Percentiles rank a stretch among this genome's conserved stretches.
Evolutionary conservation across 345 rosid genomes (phyloP).

Genomic region (Ceriops zippeliana): DNA sequence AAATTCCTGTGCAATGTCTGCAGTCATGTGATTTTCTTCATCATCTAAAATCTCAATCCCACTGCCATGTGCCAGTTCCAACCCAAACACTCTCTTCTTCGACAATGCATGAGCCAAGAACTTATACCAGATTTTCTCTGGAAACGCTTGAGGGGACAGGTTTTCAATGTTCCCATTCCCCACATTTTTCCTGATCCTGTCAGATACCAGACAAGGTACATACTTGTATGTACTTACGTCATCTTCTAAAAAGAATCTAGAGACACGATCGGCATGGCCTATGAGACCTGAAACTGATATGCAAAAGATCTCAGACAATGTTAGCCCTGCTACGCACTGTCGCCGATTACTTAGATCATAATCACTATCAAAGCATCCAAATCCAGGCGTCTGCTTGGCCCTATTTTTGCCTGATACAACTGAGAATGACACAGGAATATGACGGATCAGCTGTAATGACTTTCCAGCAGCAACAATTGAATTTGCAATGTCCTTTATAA

Average conservation of each 20-base stretch:
- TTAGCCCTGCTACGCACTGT: constrained; percentile 49
- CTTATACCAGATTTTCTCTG: constrained; percentile 57
- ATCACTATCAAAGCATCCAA: constrained; percentile 25
- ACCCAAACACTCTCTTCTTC: constrained; percentile 37
- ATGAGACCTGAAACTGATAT: constrained; percentile 74
- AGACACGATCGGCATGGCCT: constrained; percentile 70
- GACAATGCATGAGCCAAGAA: constrained; percentile 45
- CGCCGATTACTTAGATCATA: constrained; percentile 13
- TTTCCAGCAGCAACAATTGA: constrained; percentile 95
- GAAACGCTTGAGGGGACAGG: constrained; percentile 33
- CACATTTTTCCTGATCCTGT: constrained; percentile 22
- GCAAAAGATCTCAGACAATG: constrained; percentile 74
- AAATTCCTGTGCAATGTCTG: constrained; percentile 27
- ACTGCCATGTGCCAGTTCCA: constrained; percentile 28
- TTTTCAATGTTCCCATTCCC: constrained; percentile 29
- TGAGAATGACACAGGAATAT: constrained; percentile 45
- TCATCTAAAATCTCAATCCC: constrained; percentile 22
- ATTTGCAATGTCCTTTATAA: constrained; percentile 66
- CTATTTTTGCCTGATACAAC: constrained; percentile 32
- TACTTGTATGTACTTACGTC: constrained; percentile 37
- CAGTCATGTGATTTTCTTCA: constrained; percentile 19
- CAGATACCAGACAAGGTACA: constrained; percentile 31
- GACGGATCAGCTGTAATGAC: constrained; percentile 83
- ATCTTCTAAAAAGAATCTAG: constrained; percentile 48
- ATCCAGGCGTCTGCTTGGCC: constrained; percentile 30